Evolutionary conservation across 2,329 filamentous ascomycete species (phyloP).

Genomic region (Aureobasidium musti): DNA sequence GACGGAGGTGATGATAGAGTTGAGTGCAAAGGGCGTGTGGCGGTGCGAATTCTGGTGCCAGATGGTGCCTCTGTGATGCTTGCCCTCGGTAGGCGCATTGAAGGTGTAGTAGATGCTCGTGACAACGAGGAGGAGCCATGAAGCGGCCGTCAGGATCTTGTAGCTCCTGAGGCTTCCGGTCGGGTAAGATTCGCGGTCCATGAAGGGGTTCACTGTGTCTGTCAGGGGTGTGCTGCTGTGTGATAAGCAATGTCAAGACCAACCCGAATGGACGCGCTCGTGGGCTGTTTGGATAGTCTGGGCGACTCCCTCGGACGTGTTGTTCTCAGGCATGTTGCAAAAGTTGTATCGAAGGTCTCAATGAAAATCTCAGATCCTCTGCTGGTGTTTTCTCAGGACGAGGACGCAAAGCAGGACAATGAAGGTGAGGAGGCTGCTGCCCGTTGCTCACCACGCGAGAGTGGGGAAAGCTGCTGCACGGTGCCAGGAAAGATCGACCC

Average conservation of each 20-base stretch:
- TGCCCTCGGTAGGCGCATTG: constrained; percentile 63
- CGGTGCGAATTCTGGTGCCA: constrained; percentile 71
- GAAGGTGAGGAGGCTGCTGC: constrained; percentile 13
- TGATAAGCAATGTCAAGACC: neutral
- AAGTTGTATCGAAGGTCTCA: neutral
- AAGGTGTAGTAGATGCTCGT: constrained; percentile 74
- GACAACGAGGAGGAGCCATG: constrained; percentile 73
- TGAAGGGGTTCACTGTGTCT: constrained; percentile 71
- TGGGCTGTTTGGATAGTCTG: constrained; percentile 7
- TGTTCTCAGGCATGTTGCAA: constrained; percentile 20
- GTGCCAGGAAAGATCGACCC: neutral
- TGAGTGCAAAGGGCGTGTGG: constrained; percentile 74
- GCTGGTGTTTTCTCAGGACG: neutral
- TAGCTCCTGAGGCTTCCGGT: constrained; percentile 66
- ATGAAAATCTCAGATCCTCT: neutral
- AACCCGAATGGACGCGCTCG: constrained; percentile 27
- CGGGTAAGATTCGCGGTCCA: constrained; percentile 66
- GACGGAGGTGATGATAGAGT: constrained; percentile 62
- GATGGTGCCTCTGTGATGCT: constrained; percentile 60
- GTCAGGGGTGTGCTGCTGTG: neutral
- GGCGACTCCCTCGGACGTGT: constrained; percentile 18
- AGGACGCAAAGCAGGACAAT: neutral
- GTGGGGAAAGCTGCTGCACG: constrained; percentile 21
- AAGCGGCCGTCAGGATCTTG: constrained; percentile 71
- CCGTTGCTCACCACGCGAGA: constrained; percentile 18